Evolutionary conservation across 192 early-diverging fungal genomes (phyloP), one percentile per base, ranked within the genome.

Genomic region (Coemansia reversa): DNA sequence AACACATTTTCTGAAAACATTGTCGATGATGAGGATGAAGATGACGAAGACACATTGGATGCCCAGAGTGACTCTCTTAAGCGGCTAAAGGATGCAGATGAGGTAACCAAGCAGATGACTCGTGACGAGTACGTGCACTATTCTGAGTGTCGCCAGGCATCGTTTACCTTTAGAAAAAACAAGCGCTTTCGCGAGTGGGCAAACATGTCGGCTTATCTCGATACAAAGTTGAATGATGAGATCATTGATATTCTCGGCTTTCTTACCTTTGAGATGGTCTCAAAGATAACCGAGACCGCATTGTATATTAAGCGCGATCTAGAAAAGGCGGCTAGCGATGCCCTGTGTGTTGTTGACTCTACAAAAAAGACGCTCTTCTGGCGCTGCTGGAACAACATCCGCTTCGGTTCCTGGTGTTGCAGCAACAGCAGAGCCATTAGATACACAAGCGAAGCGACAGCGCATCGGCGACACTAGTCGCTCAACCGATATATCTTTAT

Each of bases 41-140:
- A 91, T 39, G 95, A 97, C 55, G 93, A 97, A 42, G 95, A 97
- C 27, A 83, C 90, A 66, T 86, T 91, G 56, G 94, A 94, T 6
- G 93, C 95, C 0, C 79, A 76, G 75, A 87, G 90, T 76, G 93
- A 96, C 51, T 92, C 94, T 24, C 85, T 94, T 49, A 86, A 87
- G 65, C 85, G 96, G 8, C 74, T 98, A 23, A 79, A 86, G 84
- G 87, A 89, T 27, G 97, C 97, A 4, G 97, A 99, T 66, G 91
- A 94, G 49, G 82, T 95, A 4, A 99, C 97, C 3, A 74, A 85
- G 18, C 91, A 86, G 16, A 99, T 99, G 97, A 92, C 94, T 22
- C 89, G 95, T 63, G 95, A 96, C n/a, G 93, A 99, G 78, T 99
- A 99, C 72, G 94, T 97, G 23, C 93, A 96, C 81, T 99, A 95